A percentile compares a stretch with the other conserved stretches of the same genome.
phyloP scores from a whole-genome alignment of 1,139 yeast species.

The Candida smagusa region DNA sequence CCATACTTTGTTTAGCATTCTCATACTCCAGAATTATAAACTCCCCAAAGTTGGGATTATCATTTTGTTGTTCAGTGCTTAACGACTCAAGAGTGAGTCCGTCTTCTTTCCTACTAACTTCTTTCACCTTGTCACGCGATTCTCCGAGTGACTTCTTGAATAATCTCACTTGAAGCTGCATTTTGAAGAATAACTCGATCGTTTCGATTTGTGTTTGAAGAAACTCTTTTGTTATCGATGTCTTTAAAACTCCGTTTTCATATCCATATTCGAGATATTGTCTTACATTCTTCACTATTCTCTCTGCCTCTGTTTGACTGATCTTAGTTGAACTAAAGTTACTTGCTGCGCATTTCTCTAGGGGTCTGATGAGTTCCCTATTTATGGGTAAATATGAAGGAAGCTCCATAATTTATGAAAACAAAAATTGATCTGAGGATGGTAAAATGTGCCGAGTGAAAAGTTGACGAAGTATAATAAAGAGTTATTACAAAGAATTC shows the following conservation, averaged over 20 bases:
- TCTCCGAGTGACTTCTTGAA: slow-evolving; percentile 8
- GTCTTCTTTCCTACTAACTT: slow-evolving; percentile 8
- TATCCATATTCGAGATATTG: slow-evolving; percentile 10
- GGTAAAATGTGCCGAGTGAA: too few relatives aligned
- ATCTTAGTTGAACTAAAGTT: slow-evolving; percentile 8
- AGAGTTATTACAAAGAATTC: too few relatives aligned
- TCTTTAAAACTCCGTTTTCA: slow-evolving; percentile 4
- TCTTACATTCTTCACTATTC: slow-evolving; percentile 7
- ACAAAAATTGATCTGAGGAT: background rate
- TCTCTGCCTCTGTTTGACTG: slow-evolving; percentile 7
- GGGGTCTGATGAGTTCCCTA: slow-evolving; percentile 8
- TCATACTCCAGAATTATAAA: slow-evolving; percentile 9
- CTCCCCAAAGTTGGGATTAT: slow-evolving; percentile 11
- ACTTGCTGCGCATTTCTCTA: slow-evolving; percentile 10
- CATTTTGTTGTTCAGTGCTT: slow-evolving; percentile 6
- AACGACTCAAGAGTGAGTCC: slow-evolving; percentile 10
- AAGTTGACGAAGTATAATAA: too few relatives aligned
- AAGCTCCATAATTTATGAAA: slow-evolving; percentile 7
- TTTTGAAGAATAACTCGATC: slow-evolving; percentile 4
- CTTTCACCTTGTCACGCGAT: slow-evolving; percentile 9
- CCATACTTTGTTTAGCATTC: background rate
- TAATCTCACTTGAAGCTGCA: slow-evolving; percentile 3
- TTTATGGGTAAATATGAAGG: slow-evolving; percentile 14
- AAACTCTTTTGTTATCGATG: slow-evolving; percentile 1
- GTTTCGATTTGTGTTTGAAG: slow-evolving; percentile 3